Percentiles rank a stretch among this genome's conserved stretches.
Conservation (phyloP, 2,329 filamentous ascomycete genomes). For the Alternaria atra region DNA sequence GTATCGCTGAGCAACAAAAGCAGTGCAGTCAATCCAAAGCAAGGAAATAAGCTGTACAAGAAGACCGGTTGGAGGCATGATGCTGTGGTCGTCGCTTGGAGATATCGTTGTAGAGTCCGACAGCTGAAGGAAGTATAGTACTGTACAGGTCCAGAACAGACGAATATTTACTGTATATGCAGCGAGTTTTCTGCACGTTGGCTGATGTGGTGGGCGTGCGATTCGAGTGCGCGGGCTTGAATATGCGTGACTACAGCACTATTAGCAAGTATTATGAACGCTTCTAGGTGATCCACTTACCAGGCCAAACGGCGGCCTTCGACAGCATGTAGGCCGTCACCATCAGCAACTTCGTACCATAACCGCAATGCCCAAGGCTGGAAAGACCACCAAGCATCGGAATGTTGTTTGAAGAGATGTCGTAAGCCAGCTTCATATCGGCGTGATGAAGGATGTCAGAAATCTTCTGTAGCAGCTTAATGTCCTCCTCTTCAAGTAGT, state of each 20-base stretch:
- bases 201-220: slow-evolving; percentile 70
- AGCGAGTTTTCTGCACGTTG: slow-evolving; percentile 64
- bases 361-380: slow-evolving; percentile 71
- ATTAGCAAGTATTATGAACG: slow-evolving; percentile 32
- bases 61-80: neutral
- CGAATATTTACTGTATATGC: slow-evolving; percentile 37
- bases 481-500: slow-evolving; percentile 90
- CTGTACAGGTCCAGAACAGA: slow-evolving; percentile 29
- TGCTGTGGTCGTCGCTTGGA: neutral
- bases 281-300: slow-evolving; percentile 61
- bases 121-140: slow-evolving; percentile 11
- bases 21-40: neutral
- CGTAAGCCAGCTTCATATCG: slow-evolving; percentile 78
- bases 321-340: slow-evolving; percentile 88
- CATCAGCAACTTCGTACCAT: slow-evolving; percentile 83
- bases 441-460: slow-evolving; percentile 78
- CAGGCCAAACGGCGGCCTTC: slow-evolving; percentile 91
- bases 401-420: slow-evolving; percentile 58
- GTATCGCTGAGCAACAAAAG: neutral
- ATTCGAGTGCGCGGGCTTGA: slow-evolving; percentile 72
- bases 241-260: slow-evolving; percentile 68
- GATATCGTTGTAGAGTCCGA: neutral
- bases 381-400: slow-evolving; percentile 63
- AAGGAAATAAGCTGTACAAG: slow-evolving; percentile 13
- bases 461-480: slow-evolving; percentile 83